Conservation (phyloP, 768 basidiomycete species). For the Grammothele lineata region DNA sequence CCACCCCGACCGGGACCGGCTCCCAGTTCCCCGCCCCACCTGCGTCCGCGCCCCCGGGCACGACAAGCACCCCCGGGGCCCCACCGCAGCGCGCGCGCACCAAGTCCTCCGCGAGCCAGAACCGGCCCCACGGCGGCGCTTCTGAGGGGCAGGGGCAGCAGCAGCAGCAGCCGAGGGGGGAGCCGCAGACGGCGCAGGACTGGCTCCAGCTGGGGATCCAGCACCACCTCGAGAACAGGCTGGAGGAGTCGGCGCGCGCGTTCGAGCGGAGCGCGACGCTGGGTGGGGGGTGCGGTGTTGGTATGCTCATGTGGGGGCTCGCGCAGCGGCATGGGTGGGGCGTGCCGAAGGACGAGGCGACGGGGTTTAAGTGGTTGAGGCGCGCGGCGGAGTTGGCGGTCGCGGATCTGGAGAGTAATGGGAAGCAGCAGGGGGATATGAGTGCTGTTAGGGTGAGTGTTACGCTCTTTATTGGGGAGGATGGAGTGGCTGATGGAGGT, state of each 20-base stretch:
- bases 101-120: slow-evolving; percentile 2
- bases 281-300: slow-evolving; percentile 78
- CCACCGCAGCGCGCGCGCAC: background rate
- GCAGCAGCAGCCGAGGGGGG: too few species aligned
- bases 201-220: slow-evolving; percentile 74
- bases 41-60: slow-evolving; percentile 4
- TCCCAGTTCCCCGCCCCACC: slow-evolving; percentile 13
- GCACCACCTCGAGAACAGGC: slow-evolving; percentile 70
- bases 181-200: slow-evolving; percentile 49
- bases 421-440: slow-evolving; percentile 50
- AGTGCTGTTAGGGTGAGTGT: slow-evolving; percentile 48
- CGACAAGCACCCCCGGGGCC: slow-evolving; percentile 1
- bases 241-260: slow-evolving; percentile 62
- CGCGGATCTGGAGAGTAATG: slow-evolving; percentile 67
- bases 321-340: slow-evolving; percentile 89
- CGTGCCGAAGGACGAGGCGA: slow-evolving; percentile 69
- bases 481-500: background rate
- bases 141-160: too few species aligned
- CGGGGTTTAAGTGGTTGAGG: slow-evolving; percentile 78
- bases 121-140: background rate
- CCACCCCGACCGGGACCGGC: slow-evolving; percentile 30
- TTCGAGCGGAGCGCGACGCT: slow-evolving; percentile 76
- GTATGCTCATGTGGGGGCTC: slow-evolving; percentile 92
- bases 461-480: background rate
- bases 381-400: slow-evolving; percentile 81